These are phyloP conservation scores for Berkeleyomyces rouxiae DNA, from an alignment of 2,329 filamentous ascomycete genomes.

Conservation along the genomic window DNA sequence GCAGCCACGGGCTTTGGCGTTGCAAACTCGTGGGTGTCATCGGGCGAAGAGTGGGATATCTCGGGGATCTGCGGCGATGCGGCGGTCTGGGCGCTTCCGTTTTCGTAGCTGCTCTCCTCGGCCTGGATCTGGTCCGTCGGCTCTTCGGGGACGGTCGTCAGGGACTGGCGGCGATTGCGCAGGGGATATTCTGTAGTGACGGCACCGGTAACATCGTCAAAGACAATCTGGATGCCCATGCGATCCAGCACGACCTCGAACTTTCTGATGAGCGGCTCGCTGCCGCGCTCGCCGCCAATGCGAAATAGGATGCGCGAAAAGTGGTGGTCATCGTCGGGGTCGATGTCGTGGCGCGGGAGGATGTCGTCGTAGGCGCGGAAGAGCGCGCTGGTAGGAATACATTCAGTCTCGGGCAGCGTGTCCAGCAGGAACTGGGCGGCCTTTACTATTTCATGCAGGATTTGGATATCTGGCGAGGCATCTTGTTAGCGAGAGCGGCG, in stretches of 20 bases:
- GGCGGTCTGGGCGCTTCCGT: conserved; percentile 2
- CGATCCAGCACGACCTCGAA: conserved; percentile 51
- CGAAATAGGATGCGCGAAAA: conserved; percentile 66
- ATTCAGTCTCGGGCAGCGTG: conserved; percentile 39
- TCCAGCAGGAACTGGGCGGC: conserved; percentile 50
- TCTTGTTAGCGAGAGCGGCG: conserved; percentile 13
- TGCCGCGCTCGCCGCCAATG: conserved; percentile 48
- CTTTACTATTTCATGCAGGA: conserved; percentile 61
- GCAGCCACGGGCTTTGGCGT: background rate
- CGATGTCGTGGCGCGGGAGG: conserved; percentile 51
- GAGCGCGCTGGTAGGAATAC: conserved; percentile 57
- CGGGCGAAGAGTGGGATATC: conserved; percentile 11
- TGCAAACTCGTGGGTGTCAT: background rate
- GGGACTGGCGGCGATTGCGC: conserved; percentile 6
- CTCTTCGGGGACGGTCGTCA: conserved; percentile 12
- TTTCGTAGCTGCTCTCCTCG: conserved; percentile 11
- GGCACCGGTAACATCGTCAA: conserved; percentile 22
- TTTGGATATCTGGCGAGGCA: conserved; percentile 50
- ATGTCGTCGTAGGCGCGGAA: conserved; percentile 68
- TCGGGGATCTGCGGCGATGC: conserved; percentile 10
- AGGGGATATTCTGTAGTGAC: conserved; percentile 12
- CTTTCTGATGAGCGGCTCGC: conserved; percentile 45
- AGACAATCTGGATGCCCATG: conserved; percentile 57
- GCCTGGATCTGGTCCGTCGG: conserved; percentile 10
- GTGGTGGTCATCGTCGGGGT: conserved; percentile 57